Base-by-base conservation (phyloP, 2,329 filamentous ascomycete genomes). In the Fusarium napiforme region DNA sequence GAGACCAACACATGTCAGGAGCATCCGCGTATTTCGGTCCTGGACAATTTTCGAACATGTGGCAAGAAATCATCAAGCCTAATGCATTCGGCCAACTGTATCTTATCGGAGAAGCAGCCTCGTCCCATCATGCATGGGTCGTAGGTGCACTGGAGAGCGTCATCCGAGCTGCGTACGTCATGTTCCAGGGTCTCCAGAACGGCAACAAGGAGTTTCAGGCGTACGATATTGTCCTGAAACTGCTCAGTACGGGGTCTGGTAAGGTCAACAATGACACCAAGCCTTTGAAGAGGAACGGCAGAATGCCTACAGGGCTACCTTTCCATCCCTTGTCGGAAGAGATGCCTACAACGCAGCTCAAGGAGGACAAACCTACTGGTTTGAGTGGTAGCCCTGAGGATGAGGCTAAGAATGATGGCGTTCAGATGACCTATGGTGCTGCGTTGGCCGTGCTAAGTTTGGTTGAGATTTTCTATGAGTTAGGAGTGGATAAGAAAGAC, bases 221-320 rank as follows among this genome's bases (percentile, higher is more conserved):
- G 0, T 30, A 32, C 0, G 10, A 2, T 0, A 49, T 49, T 7
- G 28, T 32, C 7, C 46, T 49, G 9, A 32, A n/a, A n/a, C 21
- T 49, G 0, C 46, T 32, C 21, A 32, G n/a, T n/a, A n/a, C n/a
- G n/a, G n/a, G n/a, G n/a, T n/a, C n/a, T n/a, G n/a, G n/a, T n/a
- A n/a, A n/a, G n/a, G n/a, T n/a, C n/a, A n/a, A n/a, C n/a, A n/a
- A n/a, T n/a, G n/a, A n/a, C n/a, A n/a, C n/a, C n/a, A n/a, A n/a
- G n/a, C n/a, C n/a, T n/a, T n/a, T n/a, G n/a, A n/a, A n/a, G n/a
- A n/a, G n/a, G n/a, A n/a, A n/a, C n/a, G n/a, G n/a, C n/a, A n/a
- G n/a, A n/a, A n/a, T n/a, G n/a, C n/a, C n/a, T n/a, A n/a, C n/a
- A n/a, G n/a, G n/a, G n/a, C n/a, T n/a, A n/a, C n/a, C n/a, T n/a